These are phyloP conservation scores for Apiotrichum laibachii DNA, from an alignment of 1,284 basidiomycete genomes.

Conservation along the genomic window DNA sequence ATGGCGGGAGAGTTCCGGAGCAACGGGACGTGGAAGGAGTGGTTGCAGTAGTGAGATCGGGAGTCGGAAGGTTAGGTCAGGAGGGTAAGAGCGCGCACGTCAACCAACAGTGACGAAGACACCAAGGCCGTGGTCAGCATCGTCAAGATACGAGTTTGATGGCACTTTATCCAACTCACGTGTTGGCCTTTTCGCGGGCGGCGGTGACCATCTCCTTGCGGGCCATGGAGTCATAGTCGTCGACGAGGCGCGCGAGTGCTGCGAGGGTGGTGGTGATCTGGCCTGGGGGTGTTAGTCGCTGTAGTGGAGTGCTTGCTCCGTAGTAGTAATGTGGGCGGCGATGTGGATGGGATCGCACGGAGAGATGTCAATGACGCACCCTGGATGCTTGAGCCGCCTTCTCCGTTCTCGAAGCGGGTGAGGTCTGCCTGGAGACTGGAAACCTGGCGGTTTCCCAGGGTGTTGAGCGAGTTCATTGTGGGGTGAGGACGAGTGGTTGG, in stretches of 20 bases:
- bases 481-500: neutral
- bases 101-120: neutral
- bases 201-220: conserved; percentile 89
- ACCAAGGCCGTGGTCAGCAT: neutral
- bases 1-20: neutral
- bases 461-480: conserved; percentile 88
- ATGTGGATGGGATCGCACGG: too few relatives aligned
- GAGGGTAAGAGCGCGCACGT: neutral
- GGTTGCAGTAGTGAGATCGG: neutral
- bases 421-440: conserved; percentile 83
- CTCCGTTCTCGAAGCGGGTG: conserved; percentile 72
- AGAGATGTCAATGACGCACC: conserved; percentile 57
- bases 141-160: neutral
- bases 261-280: conserved; percentile 90
- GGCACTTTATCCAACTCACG: conserved; percentile 56
- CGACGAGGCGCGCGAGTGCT: conserved; percentile 86
- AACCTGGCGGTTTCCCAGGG: conserved; percentile 85
- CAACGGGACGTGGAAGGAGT: neutral
- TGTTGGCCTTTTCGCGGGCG: conserved; percentile 89
- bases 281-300: conserved; percentile 55
- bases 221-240: conserved; percentile 94
- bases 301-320: neutral
- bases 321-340: too few relatives aligned
- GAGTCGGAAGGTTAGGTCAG: neutral
- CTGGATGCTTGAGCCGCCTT: conserved; percentile 72